Percentiles rank a stretch among this genome's conserved stretches.
Evolutionary conservation across 2,329 filamentous ascomycete species (phyloP).

Genomic region (Cladosporium sp.): DNA sequence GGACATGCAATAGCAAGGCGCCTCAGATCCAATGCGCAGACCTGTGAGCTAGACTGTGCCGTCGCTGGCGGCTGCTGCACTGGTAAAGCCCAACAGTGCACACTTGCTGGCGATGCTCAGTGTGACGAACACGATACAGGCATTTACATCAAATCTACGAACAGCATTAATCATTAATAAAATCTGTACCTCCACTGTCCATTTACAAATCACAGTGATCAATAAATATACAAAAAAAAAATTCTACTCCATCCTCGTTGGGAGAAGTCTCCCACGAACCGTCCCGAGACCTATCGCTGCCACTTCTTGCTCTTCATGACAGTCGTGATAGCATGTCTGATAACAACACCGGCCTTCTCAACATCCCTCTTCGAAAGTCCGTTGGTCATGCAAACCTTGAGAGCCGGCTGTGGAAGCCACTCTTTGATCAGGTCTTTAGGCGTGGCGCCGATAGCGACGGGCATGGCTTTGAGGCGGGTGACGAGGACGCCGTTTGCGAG

Average conservation of each 20-base stretch:
- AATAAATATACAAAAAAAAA: background rate
- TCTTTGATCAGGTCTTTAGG: conserved; percentile 59
- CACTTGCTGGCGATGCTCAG: too few relatives aligned
- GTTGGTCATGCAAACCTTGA: conserved; percentile 87
- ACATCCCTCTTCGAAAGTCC: conserved; percentile 90
- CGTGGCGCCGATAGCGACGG: conserved; percentile 53
- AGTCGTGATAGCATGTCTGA: conserved; percentile 91
- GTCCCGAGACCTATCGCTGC: conserved; percentile 21
- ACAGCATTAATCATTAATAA: conserved; percentile 5
- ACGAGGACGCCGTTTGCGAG: conserved; percentile 86
- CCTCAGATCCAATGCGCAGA: too few relatives aligned
- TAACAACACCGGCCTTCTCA: conserved; percentile 83
- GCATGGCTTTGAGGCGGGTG: conserved; percentile 76
- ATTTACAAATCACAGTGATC: background rate
- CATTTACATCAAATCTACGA: background rate
- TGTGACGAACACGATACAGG: too few relatives aligned
- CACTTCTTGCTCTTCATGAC: conserved; percentile 59
- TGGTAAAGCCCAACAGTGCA: too few relatives aligned
- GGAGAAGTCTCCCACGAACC: background rate
- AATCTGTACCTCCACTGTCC: background rate
- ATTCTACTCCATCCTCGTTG: background rate
- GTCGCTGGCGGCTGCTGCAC: too few relatives aligned
- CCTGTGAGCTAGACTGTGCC: too few relatives aligned
- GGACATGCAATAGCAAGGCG: too few relatives aligned
- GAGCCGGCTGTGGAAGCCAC: conserved; percentile 69